Evolutionary conservation across 768 basidiomycete species (phyloP).

Genomic region (Amanita muscaria): DNA sequence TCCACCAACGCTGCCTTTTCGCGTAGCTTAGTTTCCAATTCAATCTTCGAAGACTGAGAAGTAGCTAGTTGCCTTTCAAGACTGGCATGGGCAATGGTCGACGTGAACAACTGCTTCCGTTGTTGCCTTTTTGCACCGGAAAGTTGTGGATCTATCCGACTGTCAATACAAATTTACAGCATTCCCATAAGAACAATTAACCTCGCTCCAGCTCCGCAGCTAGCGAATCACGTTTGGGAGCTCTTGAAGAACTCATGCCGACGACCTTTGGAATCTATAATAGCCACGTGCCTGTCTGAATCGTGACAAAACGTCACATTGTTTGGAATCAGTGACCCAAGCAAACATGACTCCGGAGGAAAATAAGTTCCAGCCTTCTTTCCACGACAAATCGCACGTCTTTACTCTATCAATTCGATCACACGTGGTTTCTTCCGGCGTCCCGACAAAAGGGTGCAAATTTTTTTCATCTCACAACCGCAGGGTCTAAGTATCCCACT

Average conservation of each 20-base stretch:
- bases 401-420: neutral
- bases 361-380: no score
- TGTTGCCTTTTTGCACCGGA: slow-evolving; percentile 63
- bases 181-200: slow-evolving; percentile 10
- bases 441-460: no score
- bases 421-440: no score
- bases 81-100: slow-evolving; percentile 50
- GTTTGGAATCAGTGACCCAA: slow-evolving; percentile 2
- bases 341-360: slow-evolving; percentile 2
- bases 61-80: slow-evolving; percentile 63
- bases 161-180: neutral
- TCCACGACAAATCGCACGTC: neutral
- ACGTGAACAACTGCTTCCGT: slow-evolving; percentile 52
- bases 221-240: slow-evolving; percentile 53
- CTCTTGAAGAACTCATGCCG: slow-evolving; percentile 18
- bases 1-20: slow-evolving; percentile 59
- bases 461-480: no score
- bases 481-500: no score
- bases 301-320: neutral
- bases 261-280: neutral
- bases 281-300: no score
- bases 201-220: slow-evolving; percentile 64
- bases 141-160: slow-evolving; percentile 48
- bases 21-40: slow-evolving; percentile 59
- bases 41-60: slow-evolving; percentile 50